These are phyloP conservation scores for Boletus barrowsii DNA, from an alignment of 768 basidiomycete species.

Conservation along the genomic window DNA sequence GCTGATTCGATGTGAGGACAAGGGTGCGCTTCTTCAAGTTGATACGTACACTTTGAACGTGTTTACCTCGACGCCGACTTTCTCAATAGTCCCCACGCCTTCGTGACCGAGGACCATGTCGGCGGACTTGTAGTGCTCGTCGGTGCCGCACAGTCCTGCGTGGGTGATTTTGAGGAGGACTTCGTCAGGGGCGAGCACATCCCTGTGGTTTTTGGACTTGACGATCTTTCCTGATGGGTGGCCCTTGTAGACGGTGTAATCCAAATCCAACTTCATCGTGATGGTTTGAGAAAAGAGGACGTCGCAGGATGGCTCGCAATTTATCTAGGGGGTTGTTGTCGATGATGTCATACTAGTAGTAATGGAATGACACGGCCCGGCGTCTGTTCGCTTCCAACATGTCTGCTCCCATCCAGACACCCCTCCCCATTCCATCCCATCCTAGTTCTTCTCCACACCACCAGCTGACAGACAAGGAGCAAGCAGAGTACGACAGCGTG, in stretches of 20 bases:
- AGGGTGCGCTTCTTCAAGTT: not conserved
- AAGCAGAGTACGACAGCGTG: slow-evolving; percentile 50
- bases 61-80: slow-evolving; percentile 30
- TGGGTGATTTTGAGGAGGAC: slow-evolving; percentile 34
- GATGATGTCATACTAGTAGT: slow-evolving; percentile 6
- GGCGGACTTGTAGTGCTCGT: slow-evolving; percentile 30
- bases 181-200: slow-evolving; percentile 23
- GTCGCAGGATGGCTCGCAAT: not conserved
- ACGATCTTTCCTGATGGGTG: slow-evolving; percentile 17
- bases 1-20: no score
- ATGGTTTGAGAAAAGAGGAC: not conserved
- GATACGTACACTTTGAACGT: slow-evolving; percentile 33
- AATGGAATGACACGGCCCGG: no score
- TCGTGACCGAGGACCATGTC: slow-evolving; percentile 42
- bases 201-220: slow-evolving; percentile 12
- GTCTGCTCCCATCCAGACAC: slow-evolving; percentile 15
- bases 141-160: slow-evolving; percentile 39
- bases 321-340: not conserved
- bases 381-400: slow-evolving; percentile 1
- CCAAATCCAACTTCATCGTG: slow-evolving; percentile 18
- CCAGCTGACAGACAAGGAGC: slow-evolving; percentile 43
- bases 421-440: slow-evolving; percentile 24
- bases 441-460: slow-evolving; percentile 33
- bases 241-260: slow-evolving; percentile 34
- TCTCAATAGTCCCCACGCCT: slow-evolving; percentile 35